Base-by-base conservation (phyloP, 768 basidiomycete genomes). In the Dioszegia aurantiaca region DNA sequence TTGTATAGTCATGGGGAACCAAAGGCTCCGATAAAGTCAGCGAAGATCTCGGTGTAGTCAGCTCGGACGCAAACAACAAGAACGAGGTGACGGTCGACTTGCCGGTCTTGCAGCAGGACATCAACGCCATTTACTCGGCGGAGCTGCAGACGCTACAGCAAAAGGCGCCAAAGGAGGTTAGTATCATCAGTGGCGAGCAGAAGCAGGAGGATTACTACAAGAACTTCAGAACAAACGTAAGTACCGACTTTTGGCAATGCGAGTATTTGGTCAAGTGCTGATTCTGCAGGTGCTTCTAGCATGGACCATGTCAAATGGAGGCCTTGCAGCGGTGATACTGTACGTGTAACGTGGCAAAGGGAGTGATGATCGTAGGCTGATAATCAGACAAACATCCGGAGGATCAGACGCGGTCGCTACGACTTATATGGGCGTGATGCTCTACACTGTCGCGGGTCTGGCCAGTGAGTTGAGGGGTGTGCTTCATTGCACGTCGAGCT, bases 11-110 rank as follows among this genome's bases (percentile, higher is more conserved):
- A 3, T 93, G 92, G 92, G 91, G 92, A 36, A 98, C 90, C 3
- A 98, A 94, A 73, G 94, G 89, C 31, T 90, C 89, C 77, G 92
- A 91, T 80, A 92, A 86, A 70, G 62, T 65, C 49, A 37, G 27
- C 39, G 87, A 86, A 24, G 89, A 93, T 64, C 84, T 98, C 5
- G 95, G 94, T 43, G 86, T 86, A 4, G 88, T 93, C 61, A 82
- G 82, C 47, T 80, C 80, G 1, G 79, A 82, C 58, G 71, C 67
- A 23, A 79, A 83, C 55, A 78, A 86, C 58, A 85, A 86, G 70
- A 87, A 87, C 64, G 86, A 89, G 70, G 93, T 93, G 10, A 90
- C 93, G 59, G 89, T 90, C 9, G 81, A 82, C 8, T 83, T 95
- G 0, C 92, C 92, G 2, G 87, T 89, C 1, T 86, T 86, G 52